Evolutionary conservation across 2,329 filamentous ascomycete species (phyloP), one percentile per base, ranked within the genome.

Genomic region (Aspergillus transmontanensis): DNA sequence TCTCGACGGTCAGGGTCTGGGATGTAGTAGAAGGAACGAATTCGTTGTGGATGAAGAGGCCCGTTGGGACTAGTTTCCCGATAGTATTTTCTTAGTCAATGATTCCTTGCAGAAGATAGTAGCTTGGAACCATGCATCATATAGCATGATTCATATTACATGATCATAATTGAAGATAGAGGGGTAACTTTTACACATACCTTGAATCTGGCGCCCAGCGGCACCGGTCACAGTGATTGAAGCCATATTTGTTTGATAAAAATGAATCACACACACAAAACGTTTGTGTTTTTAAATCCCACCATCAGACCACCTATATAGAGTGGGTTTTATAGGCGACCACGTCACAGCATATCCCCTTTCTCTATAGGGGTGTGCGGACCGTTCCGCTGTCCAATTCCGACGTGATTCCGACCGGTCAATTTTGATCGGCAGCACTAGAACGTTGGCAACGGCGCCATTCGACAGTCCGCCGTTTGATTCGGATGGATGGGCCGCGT

Each of bases 31-130:
- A 70, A n/a, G 69, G 61, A 11, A 65, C 57, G 43, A 73, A 73
- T 60, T 71, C 62, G 64, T 72, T 73, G 64, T 73, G 61, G 56
- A 73, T 73, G 45, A 73, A 72, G 2, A 73, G 65, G n/a, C 68
- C 69, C 5, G 69, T 69, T 39, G 71, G 71, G 48, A 73, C 71
- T 73, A 23, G 34, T 32, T 41, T 28, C 36, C 16, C 11, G 14
- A n/a, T 1, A 36, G 3, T 26, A 32, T 11, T 32, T 14, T 7
- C 2, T 51, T 32, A 32, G 28, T 21, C 28, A 51, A 34, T 19
- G 6, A 19, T 50, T 10, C 26, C 32, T 10, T 36, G 51, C 11
- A n/a, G 10, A n/a, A 12, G 23, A 54, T 14, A 23, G 7, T n/a
- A 14, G 7, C 0, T 30, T 10, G 19, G 34, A 6, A 53, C 5